A percentile compares a stretch with the other conserved stretches of the same genome.
These are phyloP conservation scores for Nemania bipapillata DNA, from an alignment of 2,329 filamentous ascomycete genomes.

Conservation along the genomic window DNA sequence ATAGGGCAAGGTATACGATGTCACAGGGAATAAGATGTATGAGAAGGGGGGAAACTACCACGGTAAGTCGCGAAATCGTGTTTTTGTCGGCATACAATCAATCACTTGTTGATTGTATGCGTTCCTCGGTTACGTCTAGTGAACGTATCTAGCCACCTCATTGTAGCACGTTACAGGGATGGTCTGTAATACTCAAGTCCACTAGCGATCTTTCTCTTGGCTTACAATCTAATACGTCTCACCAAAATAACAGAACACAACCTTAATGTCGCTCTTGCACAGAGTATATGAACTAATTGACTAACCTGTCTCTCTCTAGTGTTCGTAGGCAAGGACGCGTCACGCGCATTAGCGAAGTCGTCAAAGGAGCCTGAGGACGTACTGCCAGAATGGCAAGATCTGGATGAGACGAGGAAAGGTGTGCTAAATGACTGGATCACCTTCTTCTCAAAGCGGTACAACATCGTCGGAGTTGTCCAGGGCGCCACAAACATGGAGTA, in stretches of 20 bases:
- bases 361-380: slow-evolving; percentile 89
- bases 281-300: not conserved
- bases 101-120: not conserved
- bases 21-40: slow-evolving; percentile 89
- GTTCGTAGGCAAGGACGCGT: slow-evolving; percentile 94
- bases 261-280: not conserved
- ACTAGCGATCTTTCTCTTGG: not conserved
- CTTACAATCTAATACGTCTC: not conserved
- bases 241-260: not conserved
- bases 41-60: slow-evolving; percentile 83
- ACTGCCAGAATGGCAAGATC: slow-evolving; percentile 80
- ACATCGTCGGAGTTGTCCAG: slow-evolving; percentile 77
- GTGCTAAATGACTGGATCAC: slow-evolving; percentile 91
- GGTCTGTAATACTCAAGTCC: no score
- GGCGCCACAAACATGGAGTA: slow-evolving; percentile 68
- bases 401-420: slow-evolving; percentile 85
- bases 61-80: slow-evolving; percentile 65
- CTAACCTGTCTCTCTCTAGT: slow-evolving; percentile 64
- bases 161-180: not conserved
- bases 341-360: slow-evolving; percentile 86
- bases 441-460: slow-evolving; percentile 97
- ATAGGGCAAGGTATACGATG: slow-evolving; percentile 92
- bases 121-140: not conserved
- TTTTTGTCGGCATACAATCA: not conserved
- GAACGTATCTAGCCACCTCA: not conserved